phyloP scores from a whole-genome alignment of 1,284 basidiomycete species.

The Puccinia hordei region DNA sequence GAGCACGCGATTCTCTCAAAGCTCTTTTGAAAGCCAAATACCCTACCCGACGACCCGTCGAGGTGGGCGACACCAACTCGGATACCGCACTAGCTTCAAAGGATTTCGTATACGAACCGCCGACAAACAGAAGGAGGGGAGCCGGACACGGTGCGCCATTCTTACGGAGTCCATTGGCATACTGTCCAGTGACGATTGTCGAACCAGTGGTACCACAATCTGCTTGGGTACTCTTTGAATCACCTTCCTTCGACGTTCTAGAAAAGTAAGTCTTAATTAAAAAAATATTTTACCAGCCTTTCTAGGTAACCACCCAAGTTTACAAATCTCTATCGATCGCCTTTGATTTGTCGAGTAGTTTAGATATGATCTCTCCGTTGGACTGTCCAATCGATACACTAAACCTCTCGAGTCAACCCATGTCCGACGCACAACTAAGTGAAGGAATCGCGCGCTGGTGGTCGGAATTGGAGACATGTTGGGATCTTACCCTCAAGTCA shows the following conservation, averaged over 20 bases:
- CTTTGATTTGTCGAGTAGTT: background rate
- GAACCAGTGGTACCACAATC: background rate
- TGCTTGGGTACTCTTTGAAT: conserved; percentile 21
- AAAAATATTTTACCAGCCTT: too few relatives aligned
- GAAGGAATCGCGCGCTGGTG: conserved; percentile 16
- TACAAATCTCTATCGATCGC: too few relatives aligned
- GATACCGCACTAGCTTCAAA: conserved; percentile 6
- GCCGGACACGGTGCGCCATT: background rate
- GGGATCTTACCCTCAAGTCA: conserved; percentile 3
- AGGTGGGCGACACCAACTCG: conserved; percentile 26
- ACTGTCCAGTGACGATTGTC: background rate
- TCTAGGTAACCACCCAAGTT: too few relatives aligned
- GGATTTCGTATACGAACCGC: conserved; percentile 5
- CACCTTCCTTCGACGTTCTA: conserved; percentile 3
- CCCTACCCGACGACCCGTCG: conserved; percentile 11
- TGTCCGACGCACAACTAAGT: background rate
- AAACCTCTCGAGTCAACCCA: conserved; percentile 16
- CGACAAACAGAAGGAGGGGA: conserved; percentile 3
- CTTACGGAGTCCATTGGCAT: conserved; percentile 12
- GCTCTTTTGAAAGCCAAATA: background rate
- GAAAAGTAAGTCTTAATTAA: conserved; percentile 16
- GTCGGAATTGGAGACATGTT: conserved; percentile 11
- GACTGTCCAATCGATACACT: conserved; percentile 6
- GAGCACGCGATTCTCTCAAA: conserved; percentile 19
- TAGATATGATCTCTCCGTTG: background rate